Evolutionary conservation across 2,329 filamentous ascomycete species (phyloP).

Genomic region (Neocucurbitaria cava): DNA sequence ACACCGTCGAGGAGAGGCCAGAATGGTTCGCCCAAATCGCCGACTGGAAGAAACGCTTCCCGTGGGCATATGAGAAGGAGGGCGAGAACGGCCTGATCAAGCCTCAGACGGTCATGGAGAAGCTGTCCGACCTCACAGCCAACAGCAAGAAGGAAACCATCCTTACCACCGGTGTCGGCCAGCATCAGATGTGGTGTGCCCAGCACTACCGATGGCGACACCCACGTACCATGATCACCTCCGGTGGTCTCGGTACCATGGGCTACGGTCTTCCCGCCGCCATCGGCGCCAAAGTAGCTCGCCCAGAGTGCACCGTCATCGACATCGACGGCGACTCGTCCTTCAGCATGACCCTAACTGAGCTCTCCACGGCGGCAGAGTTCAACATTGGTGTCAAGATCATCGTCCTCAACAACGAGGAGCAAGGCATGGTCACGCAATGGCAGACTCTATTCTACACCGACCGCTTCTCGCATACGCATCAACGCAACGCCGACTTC

Average conservation of each 20-base stretch:
- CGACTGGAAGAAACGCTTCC: constrained; percentile 91
- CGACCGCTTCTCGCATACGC: constrained; percentile 89
- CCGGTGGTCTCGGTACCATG: constrained; percentile 95
- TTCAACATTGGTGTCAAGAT: constrained; percentile 98
- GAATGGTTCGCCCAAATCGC: constrained; percentile 92
- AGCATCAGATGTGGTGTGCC: constrained; percentile 99
- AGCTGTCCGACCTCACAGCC: constrained; percentile 83
- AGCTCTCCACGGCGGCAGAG: constrained; percentile 89
- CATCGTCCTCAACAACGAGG: constrained; percentile 93
- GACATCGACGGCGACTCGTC: constrained; percentile 99
- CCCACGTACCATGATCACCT: constrained; percentile 94
- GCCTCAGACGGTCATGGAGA: constrained; percentile 90
- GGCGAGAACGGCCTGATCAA: constrained; percentile 83
- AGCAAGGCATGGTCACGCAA: constrained; percentile 98
- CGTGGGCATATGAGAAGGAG: constrained; percentile 82
- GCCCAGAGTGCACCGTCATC: constrained; percentile 82
- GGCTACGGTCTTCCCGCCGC: constrained; percentile 93
- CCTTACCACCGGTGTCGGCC: constrained; percentile 92
- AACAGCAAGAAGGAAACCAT: constrained; percentile 82
- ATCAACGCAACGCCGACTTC: constrained; percentile 95
- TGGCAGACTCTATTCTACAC: constrained; percentile 99
- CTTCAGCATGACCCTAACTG: constrained; percentile 97
- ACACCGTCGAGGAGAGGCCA: constrained; percentile 69
- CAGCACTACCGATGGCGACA: constrained; percentile 96
- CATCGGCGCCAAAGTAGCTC: constrained; percentile 91